Evolutionary conservation across 345 rosid genomes (phyloP).

Genomic region (Rubroshorea leprosula): DNA sequence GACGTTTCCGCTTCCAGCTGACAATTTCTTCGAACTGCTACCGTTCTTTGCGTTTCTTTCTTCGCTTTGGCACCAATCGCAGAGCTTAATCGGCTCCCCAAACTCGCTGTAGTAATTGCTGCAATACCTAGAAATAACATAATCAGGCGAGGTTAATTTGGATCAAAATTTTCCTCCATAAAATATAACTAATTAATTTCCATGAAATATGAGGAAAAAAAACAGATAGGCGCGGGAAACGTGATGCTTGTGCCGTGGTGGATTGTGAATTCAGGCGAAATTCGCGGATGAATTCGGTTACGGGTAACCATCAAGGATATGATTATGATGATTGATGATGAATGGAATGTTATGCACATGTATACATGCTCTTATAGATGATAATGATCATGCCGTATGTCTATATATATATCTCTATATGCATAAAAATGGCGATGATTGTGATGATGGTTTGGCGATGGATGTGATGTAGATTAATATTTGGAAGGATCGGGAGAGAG

Average conservation of each 20-base stretch:
- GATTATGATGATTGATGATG: slow-evolving; percentile 9
- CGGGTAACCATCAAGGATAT: slow-evolving; percentile 20
- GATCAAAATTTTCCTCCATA: background rate
- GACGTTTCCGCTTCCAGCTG: slow-evolving; percentile 21
- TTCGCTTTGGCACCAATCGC: slow-evolving; percentile 88
- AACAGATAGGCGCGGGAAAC: no score
- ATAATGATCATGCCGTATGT: no score
- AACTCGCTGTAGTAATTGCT: slow-evolving; percentile 69
- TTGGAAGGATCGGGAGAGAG: background rate
- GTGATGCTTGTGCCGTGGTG: slow-evolving; percentile 15
- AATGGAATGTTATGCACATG: background rate
- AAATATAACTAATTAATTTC: background rate
- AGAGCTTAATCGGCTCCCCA: slow-evolving; percentile 48
- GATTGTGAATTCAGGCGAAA: slow-evolving; percentile 14
- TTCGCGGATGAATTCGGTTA: slow-evolving; percentile 22
- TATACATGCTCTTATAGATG: background rate
- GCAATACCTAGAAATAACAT: slow-evolving; percentile 52
- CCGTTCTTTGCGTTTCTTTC: slow-evolving; percentile 33
- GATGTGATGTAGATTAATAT: no score
- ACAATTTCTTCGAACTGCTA: slow-evolving; percentile 38
- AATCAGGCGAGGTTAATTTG: background rate
- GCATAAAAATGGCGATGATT: background rate
- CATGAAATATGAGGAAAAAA: no score
- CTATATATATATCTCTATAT: no score
- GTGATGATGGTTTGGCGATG: slow-evolving; percentile 1